Evolutionary conservation across 2,329 filamentous ascomycete genomes (phyloP), one percentile per base, ranked within the genome.

Genomic region (Fusarium oligoseptatum): DNA sequence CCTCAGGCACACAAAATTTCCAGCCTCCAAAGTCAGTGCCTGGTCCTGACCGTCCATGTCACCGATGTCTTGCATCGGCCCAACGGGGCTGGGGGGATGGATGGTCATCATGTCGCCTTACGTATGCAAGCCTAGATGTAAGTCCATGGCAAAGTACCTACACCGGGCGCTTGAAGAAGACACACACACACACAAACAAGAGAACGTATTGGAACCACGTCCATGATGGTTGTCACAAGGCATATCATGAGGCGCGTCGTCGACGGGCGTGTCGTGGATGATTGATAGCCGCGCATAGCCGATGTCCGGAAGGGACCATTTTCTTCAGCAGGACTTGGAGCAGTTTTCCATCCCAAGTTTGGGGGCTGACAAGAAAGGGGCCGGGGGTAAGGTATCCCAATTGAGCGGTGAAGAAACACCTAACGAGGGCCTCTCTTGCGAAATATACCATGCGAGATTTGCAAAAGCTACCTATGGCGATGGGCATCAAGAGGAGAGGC

Each of bases 281-380:
- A 73, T 32, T n/a, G 48, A 71, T 62, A 66, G 55, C 71, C 73
- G 73, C 32, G 60, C 61, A 64, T 76, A 68, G 74, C 69, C 74
- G 74, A 60, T 48, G 60, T 29, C 64, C 74, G 74, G 72, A 65
- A 68, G 22, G 48, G 32, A 34, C 32, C 11, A 12, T 24, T 56
- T 34, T 34, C 24, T 32, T 17, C 11, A 3, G 22, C 15, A 45
- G 43, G 14, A 62, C 20, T 24, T 29, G 9, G 11, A 34, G 60
- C 14, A n/a, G 34, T 57, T 32, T 29, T 29, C 60, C 41, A 60
- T 32, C 55, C 55, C 55, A 32, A 24, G 11, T 37, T 62, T 36
- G 60, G 43, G 48, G 61, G 61, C 20, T 61, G 32, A 15, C n/a
- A 11, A 17, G 14, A 14, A 22, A 3, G 22, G 5, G 22, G 27